A percentile compares a stretch with the other conserved stretches of the same genome.
Conservation (phyloP, 345 rosid genomes). For the Gossypium mustelinum region DNA sequence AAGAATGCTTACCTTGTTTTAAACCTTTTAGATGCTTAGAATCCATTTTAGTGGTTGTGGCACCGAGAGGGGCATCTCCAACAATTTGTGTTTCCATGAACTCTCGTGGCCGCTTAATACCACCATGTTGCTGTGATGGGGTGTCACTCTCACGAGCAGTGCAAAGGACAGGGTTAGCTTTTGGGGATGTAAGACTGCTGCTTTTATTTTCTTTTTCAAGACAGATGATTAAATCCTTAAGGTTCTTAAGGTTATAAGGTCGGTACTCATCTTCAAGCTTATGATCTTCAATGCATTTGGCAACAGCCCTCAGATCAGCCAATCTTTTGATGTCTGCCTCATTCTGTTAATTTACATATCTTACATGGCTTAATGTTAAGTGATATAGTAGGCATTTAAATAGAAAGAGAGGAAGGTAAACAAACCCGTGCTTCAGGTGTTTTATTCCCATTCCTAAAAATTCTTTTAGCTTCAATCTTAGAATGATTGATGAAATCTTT, state of each 20-base stretch:
- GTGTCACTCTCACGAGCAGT: neutral
- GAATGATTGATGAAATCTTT: slow-evolving; percentile 28
- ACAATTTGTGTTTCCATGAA: neutral
- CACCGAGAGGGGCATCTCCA: too few species aligned
- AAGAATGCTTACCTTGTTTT: slow-evolving; percentile 8
- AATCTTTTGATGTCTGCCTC: slow-evolving; percentile 18
- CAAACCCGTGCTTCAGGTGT: slow-evolving; percentile 19
- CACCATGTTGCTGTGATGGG: neutral
- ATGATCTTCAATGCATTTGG: slow-evolving; percentile 21
- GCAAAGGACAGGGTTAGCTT: neutral
- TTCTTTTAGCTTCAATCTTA: slow-evolving; percentile 15
- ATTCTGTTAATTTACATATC: slow-evolving; percentile 8
- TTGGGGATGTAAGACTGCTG: neutral
- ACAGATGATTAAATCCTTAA: neutral
- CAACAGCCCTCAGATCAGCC: slow-evolving; percentile 14
- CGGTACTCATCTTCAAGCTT: slow-evolving; percentile 11
- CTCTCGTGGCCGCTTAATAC: neutral
- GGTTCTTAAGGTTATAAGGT: neutral
- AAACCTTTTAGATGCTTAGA: neutral
- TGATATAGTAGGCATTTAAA: neutral
- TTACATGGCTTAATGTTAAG: neutral
- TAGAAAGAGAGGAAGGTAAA: neutral
- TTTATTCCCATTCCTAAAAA: neutral
- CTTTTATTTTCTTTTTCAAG: neutral
- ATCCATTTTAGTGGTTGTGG: neutral